These are phyloP conservation scores for Colletotrichum sp. DNA, from an alignment of 2,329 filamentous ascomycete genomes.

Conservation along the genomic window DNA sequence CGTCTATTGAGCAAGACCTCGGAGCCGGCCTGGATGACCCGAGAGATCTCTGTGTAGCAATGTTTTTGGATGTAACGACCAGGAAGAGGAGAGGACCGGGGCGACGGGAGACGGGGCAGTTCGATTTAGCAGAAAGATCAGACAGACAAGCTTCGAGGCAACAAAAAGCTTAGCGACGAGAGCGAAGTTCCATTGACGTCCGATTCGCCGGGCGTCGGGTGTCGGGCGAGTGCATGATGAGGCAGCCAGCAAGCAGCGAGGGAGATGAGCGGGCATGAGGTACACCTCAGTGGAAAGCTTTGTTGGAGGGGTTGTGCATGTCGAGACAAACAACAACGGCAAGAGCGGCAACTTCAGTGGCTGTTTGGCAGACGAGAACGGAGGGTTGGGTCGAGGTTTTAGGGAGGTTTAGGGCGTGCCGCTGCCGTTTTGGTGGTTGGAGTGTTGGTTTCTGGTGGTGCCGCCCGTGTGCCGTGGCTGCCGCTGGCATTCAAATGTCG, in stretches of 20 bases:
- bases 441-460: background rate
- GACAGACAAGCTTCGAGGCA: conserved; percentile 22
- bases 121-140: conserved; percentile 6
- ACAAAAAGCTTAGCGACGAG: conserved; percentile 18
- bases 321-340: conserved; percentile 3
- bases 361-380: conserved; percentile 5
- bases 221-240: background rate
- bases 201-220: background rate
- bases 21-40: background rate
- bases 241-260: background rate
- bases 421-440: conserved; percentile 1
- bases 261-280: background rate
- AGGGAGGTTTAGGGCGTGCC: background rate
- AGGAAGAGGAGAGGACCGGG: background rate
- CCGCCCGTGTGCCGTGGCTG: background rate
- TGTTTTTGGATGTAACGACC: background rate
- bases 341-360: conserved; percentile 3
- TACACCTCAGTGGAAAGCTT: background rate
- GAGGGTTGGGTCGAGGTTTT: background rate
- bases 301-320: background rate
- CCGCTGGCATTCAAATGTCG: background rate
- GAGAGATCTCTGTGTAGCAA: background rate
- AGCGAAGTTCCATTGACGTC: background rate
- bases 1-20: background rate
- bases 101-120: background rate